These are phyloP conservation scores for Pleurotus tuber-regium DNA, from an alignment of 768 basidiomycete genomes.

Conservation along the genomic window DNA sequence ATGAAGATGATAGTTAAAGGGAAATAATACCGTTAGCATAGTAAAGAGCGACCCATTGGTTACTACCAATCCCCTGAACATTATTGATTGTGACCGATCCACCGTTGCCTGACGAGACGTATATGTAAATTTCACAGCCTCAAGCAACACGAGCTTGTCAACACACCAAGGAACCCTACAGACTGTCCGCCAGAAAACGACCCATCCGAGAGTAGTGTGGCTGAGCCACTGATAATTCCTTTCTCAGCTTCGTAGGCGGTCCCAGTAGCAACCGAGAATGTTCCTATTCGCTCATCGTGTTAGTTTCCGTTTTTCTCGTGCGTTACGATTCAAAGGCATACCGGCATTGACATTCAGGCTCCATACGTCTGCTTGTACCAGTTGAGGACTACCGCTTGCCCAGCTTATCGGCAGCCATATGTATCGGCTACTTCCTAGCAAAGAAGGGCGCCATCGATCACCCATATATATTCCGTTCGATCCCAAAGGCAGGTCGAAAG, in stretches of 20 bases:
- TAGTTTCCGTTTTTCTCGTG: not conserved
- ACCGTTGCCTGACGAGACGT: conserved; percentile 41
- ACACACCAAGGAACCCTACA: conserved; percentile 53
- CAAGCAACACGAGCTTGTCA: not conserved
- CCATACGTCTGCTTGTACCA: conserved; percentile 58
- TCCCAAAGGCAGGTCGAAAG: conserved; percentile 49
- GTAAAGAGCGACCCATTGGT: conserved; percentile 62
- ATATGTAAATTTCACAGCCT: not conserved
- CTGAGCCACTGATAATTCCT: conserved; percentile 46
- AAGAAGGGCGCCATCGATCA: conserved; percentile 55
- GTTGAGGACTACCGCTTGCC: conserved; percentile 50
- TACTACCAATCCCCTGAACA: conserved; percentile 49
- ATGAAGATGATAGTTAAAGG: not conserved
- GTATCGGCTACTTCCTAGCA: conserved; percentile 56
- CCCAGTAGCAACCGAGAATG: conserved; percentile 47
- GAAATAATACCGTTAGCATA: conserved; percentile 47
- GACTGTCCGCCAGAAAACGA: conserved; percentile 53
- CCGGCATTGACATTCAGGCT: conserved; percentile 46
- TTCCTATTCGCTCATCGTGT: conserved; percentile 28
- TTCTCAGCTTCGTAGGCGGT: conserved; percentile 56
- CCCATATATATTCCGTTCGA: conserved; percentile 59
- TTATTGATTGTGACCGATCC: conserved; percentile 55
- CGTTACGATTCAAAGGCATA: conserved; percentile 6
- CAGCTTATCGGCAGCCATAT: conserved; percentile 62
- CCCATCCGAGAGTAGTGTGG: conserved; percentile 38